Evolutionary conservation across 1,284 basidiomycete species (phyloP).

Genomic region (Phylloporus gajari): DNA sequence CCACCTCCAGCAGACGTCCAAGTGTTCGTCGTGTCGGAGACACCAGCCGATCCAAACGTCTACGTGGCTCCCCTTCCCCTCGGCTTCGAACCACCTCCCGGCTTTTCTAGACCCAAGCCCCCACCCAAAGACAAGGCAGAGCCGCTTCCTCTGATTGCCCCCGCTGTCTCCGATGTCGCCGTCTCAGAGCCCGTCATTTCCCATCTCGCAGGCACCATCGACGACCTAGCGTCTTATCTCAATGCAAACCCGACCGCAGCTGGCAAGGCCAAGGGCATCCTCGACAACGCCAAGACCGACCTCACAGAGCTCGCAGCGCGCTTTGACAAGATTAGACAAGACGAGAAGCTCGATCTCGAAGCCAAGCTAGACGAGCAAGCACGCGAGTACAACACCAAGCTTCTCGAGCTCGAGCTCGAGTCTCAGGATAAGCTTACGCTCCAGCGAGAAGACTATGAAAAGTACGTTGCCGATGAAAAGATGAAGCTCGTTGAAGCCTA

Average conservation of each 20-base stretch:
- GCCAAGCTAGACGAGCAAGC: slow-evolving; percentile 85
- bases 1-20: slow-evolving; percentile 27
- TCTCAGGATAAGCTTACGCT: slow-evolving; percentile 85
- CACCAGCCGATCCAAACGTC: slow-evolving; percentile 56
- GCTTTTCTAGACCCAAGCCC: slow-evolving; percentile 71
- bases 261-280: slow-evolving; percentile 73
- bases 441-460: slow-evolving; percentile 89
- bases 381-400: slow-evolving; percentile 83
- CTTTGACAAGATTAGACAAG: slow-evolving; percentile 84
- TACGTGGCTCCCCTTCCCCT: slow-evolving; percentile 85
- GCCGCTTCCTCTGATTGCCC: slow-evolving; percentile 82
- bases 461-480: slow-evolving; percentile 85
- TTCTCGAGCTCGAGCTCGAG: slow-evolving; percentile 86
- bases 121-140: slow-evolving; percentile 54
- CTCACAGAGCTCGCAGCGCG: slow-evolving; percentile 82
- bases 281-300: slow-evolving; percentile 84
- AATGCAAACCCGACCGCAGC: slow-evolving; percentile 77
- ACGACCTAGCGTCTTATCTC: slow-evolving; percentile 88
- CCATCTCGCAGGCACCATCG: slow-evolving; percentile 93
- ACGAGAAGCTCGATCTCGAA: slow-evolving; percentile 83
- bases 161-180: slow-evolving; percentile 79
- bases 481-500: slow-evolving; percentile 81
- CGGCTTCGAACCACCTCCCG: slow-evolving; percentile 91
- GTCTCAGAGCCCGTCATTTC: slow-evolving; percentile 88
- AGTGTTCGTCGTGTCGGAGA: slow-evolving; percentile 41